Base-by-base conservation (phyloP, 768 basidiomycete genomes). In the Pleurotus platypus region DNA sequence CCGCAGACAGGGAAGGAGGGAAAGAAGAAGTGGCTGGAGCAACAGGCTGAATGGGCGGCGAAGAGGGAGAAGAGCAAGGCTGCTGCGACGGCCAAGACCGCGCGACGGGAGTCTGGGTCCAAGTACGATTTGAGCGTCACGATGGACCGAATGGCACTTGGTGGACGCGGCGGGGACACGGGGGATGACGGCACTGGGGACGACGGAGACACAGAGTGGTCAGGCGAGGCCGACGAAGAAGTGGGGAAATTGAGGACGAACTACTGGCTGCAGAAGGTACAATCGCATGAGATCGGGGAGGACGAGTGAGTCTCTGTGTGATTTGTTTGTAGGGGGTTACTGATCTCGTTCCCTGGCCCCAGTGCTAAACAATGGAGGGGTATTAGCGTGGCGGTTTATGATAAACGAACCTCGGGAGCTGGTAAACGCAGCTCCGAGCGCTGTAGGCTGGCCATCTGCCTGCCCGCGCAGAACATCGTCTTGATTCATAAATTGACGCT, bases 221-320 rank as follows among this genome's bases (percentile, higher is more conserved):
- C 42, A 45, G 42, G 42, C 7, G 42, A 45, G n/a, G 20, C 8
- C 9, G 42, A 22, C 11, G 20, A 45, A 45, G 20, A 22, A 45
- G 42, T 45, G 42, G 42, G 42, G n/a, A 45, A 16, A 16, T 16
- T 45, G n/a, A 16, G n/a, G 20, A 80, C 87, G 1, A 76, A 84
- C 0, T 88, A 83, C 64, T 92, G 90, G 90, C 81, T 87, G 70
- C 83, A 91, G 61, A 77, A 71, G 50, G 60, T 92, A 13, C 68
- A 76, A 54, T 74, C 78, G 12, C 76, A 79, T 54, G 72, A 79
- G n/a, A 72, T 84, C 15, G 61, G 75, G 0, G 66, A 70, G 47
- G 64, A 64, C 45, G 79, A 82, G 90, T 91, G 66, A 72, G 83
- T 63, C 69, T 51, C 24, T 22, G 57, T 59, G 12, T 26, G 24